Evolutionary conservation across 305 asterid genomes (phyloP).

Genomic region (Fraxinus sp.): DNA sequence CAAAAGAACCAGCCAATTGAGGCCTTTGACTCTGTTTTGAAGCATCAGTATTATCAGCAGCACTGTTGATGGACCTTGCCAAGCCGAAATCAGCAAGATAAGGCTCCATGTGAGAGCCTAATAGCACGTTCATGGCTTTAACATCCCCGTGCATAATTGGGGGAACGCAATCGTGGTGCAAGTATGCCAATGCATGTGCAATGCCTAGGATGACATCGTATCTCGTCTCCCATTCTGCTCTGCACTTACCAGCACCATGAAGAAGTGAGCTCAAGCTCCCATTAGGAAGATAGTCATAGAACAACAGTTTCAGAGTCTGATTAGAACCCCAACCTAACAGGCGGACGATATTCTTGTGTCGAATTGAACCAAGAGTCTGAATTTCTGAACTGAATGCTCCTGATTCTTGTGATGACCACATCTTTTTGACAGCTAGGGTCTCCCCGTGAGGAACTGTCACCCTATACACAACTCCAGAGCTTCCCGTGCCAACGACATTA

Average conservation of each 20-base stretch:
- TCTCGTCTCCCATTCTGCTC: conserved; percentile 84
- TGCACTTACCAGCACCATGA: conserved; percentile 81
- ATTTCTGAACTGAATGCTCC: conserved; percentile 81
- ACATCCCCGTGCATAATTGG: conserved; percentile 96
- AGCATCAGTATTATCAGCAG: conserved; percentile 27
- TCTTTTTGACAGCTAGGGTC: conserved; percentile 80
- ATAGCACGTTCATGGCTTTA: conserved; percentile 87
- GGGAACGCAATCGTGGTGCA: conserved; percentile 94
- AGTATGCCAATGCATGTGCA: conserved; percentile 80
- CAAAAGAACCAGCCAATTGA: conserved; percentile 90
- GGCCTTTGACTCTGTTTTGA: conserved; percentile 65
- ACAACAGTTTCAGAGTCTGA: conserved; percentile 64
- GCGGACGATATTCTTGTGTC: conserved; percentile 90
- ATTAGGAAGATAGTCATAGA: conserved; percentile 86
- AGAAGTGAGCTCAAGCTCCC: conserved; percentile 96
- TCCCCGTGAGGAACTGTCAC: conserved; percentile 66
- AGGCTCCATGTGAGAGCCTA: conserved; percentile 76
- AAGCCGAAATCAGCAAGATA: conserved; percentile 91
- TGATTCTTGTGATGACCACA: conserved; percentile 91
- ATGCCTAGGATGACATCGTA: conserved; percentile 66
- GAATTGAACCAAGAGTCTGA: conserved; percentile 72
- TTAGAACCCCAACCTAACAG: conserved; percentile 93
- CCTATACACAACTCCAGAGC: conserved; percentile 92
- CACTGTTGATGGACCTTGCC: conserved; percentile 57
- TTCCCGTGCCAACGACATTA: conserved; percentile 90